Evolutionary conservation across 495 filamentous ascomycete species (phyloP).

Genomic region (Friedmanniomyces simplex): DNA sequence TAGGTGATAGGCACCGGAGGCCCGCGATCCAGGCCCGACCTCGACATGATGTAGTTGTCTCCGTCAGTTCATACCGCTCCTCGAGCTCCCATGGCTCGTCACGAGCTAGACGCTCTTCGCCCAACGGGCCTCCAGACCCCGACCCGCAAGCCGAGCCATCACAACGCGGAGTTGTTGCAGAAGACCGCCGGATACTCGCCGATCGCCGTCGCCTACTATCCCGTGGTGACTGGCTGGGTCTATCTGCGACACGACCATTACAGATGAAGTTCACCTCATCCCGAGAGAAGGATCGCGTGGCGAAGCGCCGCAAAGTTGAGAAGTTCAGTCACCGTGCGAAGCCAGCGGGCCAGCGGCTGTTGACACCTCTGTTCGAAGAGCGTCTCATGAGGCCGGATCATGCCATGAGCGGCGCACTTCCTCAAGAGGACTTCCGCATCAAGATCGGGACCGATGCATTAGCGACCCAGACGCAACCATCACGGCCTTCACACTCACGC

Average conservation of each 20-base stretch:
- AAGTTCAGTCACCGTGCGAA: neutral
- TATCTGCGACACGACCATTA: slow-evolving; percentile 21
- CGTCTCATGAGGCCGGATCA: neutral
- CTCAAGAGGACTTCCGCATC: slow-evolving; percentile 18
- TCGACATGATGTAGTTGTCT: neutral
- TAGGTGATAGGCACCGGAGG: too few species aligned
- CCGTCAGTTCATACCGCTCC: neutral
- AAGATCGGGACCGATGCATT: slow-evolving; percentile 30
- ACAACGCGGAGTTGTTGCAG: neutral
- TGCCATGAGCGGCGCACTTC: slow-evolving; percentile 20
- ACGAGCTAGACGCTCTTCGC: neutral
- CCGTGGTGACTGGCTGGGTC: slow-evolving; percentile 27
- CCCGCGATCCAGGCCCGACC: too few species aligned
- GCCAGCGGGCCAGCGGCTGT: neutral
- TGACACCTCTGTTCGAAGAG: slow-evolving; percentile 1
- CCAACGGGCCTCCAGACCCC: neutral
- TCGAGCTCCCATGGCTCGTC: neutral
- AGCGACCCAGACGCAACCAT: slow-evolving; percentile 16
- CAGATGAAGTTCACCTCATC: slow-evolving; percentile 20
- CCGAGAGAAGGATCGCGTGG: slow-evolving; percentile 23
- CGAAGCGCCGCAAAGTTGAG: slow-evolving; percentile 28
- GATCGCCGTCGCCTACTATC: slow-evolving; percentile 24
- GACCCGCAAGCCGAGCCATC: neutral
- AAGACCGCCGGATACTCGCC: slow-evolving; percentile 18
- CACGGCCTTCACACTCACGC: slow-evolving; percentile 11